Evolutionary conservation across 306 rosid genomes (phyloP).

Genomic region (Vigna angularis): DNA sequence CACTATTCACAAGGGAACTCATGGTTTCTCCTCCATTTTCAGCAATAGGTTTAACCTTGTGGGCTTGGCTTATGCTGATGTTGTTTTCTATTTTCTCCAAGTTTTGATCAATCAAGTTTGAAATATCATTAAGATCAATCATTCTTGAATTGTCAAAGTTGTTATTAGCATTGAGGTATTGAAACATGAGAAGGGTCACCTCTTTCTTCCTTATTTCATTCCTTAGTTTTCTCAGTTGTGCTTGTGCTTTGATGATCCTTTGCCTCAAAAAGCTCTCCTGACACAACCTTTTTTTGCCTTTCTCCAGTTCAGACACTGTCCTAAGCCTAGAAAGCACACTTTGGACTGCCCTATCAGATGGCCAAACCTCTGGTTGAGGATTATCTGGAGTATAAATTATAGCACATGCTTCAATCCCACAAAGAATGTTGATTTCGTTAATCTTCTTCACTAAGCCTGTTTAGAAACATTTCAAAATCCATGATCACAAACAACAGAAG

Average conservation of each 20-base stretch:
- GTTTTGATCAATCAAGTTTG: constrained; percentile 35
- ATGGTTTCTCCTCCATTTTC: neutral
- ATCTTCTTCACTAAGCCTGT: constrained; percentile 32
- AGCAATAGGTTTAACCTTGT: neutral
- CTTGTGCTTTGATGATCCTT: constrained; percentile 19
- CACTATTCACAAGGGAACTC: neutral
- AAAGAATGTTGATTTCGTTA: constrained; percentile 25
- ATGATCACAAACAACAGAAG: neutral
- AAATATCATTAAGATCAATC: constrained; percentile 31
- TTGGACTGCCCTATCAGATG: constrained; percentile 13
- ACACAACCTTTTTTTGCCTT: constrained; percentile 38
- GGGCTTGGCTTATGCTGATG: neutral
- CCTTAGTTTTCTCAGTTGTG: constrained; percentile 29
- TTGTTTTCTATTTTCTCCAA: constrained; percentile 10
- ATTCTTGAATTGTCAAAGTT: neutral
- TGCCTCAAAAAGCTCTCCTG: constrained; percentile 42
- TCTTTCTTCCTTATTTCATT: constrained; percentile 32
- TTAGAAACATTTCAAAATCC: neutral
- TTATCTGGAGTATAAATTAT: constrained; percentile 35
- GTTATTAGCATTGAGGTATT: constrained; percentile 1
- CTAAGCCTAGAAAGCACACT: constrained; percentile 6
- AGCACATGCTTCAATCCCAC: constrained; percentile 48
- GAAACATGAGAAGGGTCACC: constrained; percentile 33
- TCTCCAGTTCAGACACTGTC: neutral
- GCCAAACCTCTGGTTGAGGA: constrained; percentile 47